Percentiles rank a stretch among this genome's conserved stretches.
Conservation (phyloP, 345 rosid species). For the Acer negundo region DNA sequence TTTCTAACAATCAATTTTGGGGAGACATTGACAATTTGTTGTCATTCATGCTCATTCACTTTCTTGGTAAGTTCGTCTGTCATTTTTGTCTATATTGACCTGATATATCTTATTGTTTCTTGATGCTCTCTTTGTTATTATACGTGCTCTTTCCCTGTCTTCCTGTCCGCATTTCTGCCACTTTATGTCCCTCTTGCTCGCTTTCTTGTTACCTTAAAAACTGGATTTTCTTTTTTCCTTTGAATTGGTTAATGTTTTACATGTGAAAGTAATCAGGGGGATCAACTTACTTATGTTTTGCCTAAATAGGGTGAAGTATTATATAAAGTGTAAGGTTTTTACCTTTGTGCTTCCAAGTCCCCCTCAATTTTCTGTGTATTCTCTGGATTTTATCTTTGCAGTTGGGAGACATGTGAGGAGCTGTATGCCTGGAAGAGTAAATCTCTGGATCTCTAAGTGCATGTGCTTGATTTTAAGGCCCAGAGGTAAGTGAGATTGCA, state of each 20-base stretch:
- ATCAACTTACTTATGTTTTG: neutral
- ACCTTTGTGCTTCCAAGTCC: too few relatives aligned
- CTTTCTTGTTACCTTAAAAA: neutral
- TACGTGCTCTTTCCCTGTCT: too few relatives aligned
- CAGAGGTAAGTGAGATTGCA: too few relatives aligned
- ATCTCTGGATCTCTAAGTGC: too few relatives aligned
- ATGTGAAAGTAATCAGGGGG: neutral
- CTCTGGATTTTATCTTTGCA: conserved; percentile 4
- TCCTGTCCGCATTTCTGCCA: too few relatives aligned
- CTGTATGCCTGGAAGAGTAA: neutral
- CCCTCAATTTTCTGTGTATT: neutral
- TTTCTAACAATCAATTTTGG: neutral
- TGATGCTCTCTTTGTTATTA: neutral
- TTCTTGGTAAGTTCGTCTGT: neutral
- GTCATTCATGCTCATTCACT: neutral
- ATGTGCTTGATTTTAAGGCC: too few relatives aligned
- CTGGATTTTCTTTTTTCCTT: neutral
- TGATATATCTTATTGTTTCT: neutral
- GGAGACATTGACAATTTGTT: neutral
- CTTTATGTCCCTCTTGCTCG: too few relatives aligned
- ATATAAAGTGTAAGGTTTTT: too few relatives aligned
- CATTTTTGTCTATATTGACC: neutral
- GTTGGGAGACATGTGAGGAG: too few relatives aligned
- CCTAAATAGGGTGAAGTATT: too few relatives aligned
- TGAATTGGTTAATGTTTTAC: neutral